Evolutionary conservation across 179 eudicot genomes (phyloP).

Genomic region (Beta corolliflora): DNA sequence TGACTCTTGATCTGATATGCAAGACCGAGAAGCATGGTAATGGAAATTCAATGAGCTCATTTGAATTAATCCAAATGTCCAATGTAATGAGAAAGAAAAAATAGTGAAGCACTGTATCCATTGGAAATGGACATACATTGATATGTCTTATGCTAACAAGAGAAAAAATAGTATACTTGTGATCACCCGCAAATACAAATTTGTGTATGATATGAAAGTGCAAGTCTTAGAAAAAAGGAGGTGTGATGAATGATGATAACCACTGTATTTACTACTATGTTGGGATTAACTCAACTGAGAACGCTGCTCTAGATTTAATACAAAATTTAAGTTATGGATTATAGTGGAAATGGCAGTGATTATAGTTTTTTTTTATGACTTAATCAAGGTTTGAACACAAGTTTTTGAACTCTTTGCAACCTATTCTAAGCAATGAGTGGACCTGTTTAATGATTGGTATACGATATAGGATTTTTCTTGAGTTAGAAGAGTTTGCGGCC

Average conservation of each 20-base stretch:
- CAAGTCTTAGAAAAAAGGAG: neutral
- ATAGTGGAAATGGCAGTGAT: neutral
- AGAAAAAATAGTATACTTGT: neutral
- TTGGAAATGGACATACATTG: neutral
- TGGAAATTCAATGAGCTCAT: neutral
- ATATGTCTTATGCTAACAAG: neutral
- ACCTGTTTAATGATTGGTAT: conserved; percentile 1
- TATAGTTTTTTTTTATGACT: neutral
- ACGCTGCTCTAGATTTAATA: neutral
- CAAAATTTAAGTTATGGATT: neutral
- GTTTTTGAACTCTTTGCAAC: neutral
- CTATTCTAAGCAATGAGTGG: neutral
- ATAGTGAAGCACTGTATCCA: neutral
- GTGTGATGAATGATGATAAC: neutral
- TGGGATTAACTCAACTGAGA: neutral
- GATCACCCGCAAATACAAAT: neutral
- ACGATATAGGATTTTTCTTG: neutral
- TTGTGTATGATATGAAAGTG: neutral
- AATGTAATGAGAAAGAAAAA: neutral
- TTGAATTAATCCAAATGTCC: neutral
- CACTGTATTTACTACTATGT: neutral
- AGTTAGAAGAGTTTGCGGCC: neutral
- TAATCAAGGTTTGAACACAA: neutral
- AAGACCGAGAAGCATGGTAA: neutral
- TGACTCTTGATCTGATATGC: neutral